Conservation (phyloP, 495 filamentous ascomycete genomes). For the Hypoxylon rickii region DNA sequence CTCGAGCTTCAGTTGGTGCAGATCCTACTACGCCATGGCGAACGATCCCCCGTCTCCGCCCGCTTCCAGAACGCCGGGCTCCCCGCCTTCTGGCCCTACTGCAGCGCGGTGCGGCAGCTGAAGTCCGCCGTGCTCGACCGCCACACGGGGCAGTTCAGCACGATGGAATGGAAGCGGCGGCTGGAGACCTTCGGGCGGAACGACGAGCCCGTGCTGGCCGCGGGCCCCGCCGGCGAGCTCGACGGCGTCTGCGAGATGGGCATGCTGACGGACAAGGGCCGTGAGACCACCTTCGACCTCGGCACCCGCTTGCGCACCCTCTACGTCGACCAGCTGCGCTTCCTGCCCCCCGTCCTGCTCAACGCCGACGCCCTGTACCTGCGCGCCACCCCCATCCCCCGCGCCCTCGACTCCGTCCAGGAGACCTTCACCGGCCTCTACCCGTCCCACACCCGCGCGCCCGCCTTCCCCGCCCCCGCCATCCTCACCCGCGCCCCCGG, state of each 20-base stretch:
- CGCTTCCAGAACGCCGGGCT: conserved; percentile 92
- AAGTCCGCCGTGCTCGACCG: conserved; percentile 67
- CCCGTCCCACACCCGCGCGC: conserved; percentile 65
- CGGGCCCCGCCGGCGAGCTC: conserved; percentile 68
- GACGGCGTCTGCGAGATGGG: conserved; percentile 83
- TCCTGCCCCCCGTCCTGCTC: conserved; percentile 71
- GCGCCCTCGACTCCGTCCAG: conserved; percentile 86
- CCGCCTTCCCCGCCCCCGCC: conserved; percentile 67
- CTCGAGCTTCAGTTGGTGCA: conserved; percentile 89
- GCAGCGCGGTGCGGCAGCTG: conserved; percentile 72
- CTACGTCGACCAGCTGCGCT: conserved; percentile 86
- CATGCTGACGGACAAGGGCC: conserved; percentile 84
- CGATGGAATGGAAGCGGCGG: conserved; percentile 75
- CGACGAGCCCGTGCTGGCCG: conserved; percentile 70
- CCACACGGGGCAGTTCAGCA: conserved; percentile 57
- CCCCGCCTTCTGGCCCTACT: conserved; percentile 89
- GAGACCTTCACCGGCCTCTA: conserved; percentile 91
- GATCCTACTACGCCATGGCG: conserved; percentile 88
- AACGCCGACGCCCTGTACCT: conserved; percentile 78
- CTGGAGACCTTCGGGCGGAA: conserved; percentile 78
- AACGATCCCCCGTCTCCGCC: conserved; percentile 82
- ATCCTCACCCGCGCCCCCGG: conserved; percentile 72
- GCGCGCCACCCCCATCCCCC: conserved; percentile 80
- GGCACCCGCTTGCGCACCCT: conserved; percentile 78
- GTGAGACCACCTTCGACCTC: conserved; percentile 80